Base-by-base conservation (phyloP, 2,329 filamentous ascomycete species). In the Metarhizium album region DNA sequence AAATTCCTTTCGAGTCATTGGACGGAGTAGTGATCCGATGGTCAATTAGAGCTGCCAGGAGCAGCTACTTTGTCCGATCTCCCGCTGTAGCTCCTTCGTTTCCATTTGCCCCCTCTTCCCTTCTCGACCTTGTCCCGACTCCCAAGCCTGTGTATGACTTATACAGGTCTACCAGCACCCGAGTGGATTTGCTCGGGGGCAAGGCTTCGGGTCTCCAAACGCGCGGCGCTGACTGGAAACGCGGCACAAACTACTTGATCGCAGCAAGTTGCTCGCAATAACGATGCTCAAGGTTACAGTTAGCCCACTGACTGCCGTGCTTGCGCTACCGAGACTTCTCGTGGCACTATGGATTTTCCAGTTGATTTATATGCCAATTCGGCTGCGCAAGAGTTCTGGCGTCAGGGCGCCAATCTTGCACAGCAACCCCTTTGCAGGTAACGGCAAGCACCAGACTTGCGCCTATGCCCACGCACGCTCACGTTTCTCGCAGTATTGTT, bases 381-480 rank as follows among this genome's bases (percentile, higher is more conserved):
- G 48, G 13, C 47, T 55, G 48, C 33, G 52, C 2, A 51, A 42
- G 38, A 54, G 45, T 35, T 42, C 50, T 3, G 54, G 52, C 37
- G 49, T 54, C 42, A 48, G 27, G 45, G 54, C 50, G 16, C 53
- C 54, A 1, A 4, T 46, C 22, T 22, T 56, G 11, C 43, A 48
- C 23, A 48, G 27, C 45, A 56, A 52, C 38, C 52, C 52, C 1
- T 50, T 56, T 29, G 40, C 33, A 29, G 52, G 52, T 54, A 38
- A 50, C 22, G 8, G 7, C 24, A 22, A 16, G 11, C 29, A 35
- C n/a, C n/a, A n/a, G n/a, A n/a, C 35, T 16, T 14, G 16, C 35
- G 16, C 16, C 35, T 5, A 37, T 37, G 35, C 35, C n/a, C 14
- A 14, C 35, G 4, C 14, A 3, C 8, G 13, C 35, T 37, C 7